Percentiles rank a stretch among this genome's conserved stretches.
These are phyloP conservation scores for Discostella stelligeroides DNA, from an alignment of 108 stramenopile genomes.

Conservation along the genomic window DNA sequence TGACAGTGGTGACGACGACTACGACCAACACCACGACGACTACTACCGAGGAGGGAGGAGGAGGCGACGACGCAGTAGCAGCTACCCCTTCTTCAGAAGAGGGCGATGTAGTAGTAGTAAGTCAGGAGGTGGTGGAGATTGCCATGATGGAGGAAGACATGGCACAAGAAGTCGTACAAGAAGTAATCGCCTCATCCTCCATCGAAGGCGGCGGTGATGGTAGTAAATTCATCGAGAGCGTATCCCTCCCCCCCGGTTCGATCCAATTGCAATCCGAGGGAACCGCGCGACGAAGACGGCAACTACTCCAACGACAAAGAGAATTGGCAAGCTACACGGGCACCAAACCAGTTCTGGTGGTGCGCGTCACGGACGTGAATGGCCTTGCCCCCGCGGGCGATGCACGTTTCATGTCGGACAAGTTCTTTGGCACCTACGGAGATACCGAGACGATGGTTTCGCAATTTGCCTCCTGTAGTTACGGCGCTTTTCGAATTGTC, in stretches of 20 bases:
- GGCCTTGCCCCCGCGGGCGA: background rate
- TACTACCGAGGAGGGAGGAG: background rate
- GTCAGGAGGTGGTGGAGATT: background rate
- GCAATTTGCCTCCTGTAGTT: constrained; percentile 8
- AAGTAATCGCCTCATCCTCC: no score
- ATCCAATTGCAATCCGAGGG: background rate
- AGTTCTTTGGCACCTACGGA: constrained; percentile 25
- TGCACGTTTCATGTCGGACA: constrained; percentile 17
- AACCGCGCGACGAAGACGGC: background rate
- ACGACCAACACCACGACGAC: no score
- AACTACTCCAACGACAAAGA: background rate
- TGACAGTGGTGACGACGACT: background rate
- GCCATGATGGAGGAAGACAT: background rate
- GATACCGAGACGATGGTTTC: constrained; percentile 8
- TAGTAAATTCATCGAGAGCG: background rate
- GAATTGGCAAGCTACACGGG: background rate
- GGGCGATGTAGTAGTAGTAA: no score
- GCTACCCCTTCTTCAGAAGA: background rate
- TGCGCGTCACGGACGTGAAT: constrained; percentile 14
- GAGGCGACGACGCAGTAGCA: background rate
- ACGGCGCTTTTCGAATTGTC: background rate
- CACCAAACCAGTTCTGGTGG: constrained; percentile 15
- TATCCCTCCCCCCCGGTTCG: background rate
- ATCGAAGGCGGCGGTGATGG: no score
- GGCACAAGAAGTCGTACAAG: background rate